Base-by-base conservation (phyloP, 805 yeast genomes). In the Cyberlindnera xishuangbannaensis region DNA sequence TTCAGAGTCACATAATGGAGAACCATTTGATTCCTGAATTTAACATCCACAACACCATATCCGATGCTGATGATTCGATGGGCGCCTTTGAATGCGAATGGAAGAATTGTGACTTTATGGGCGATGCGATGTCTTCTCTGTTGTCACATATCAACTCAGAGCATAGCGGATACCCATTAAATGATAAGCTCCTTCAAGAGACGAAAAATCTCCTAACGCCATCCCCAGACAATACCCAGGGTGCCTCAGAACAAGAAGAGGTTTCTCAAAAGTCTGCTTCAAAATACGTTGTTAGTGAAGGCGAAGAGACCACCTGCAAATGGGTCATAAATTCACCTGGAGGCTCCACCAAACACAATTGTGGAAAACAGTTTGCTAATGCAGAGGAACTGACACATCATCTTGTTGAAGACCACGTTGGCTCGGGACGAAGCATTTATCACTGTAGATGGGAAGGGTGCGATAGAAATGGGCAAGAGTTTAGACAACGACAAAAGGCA, bases 401-500 rank as follows among this genome's bases (percentile, higher is more conserved):
- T 57, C 49, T 92, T 14, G 69, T 76, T 7, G 56, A 62, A 6
- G 67, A 58, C 14, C 98, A 92, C 53, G 64, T 92, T 13, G 82
- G 83, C 2, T 70, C 79, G 8, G 87, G 96, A 2, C 71, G 81
- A 51, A 70, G 81, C 2, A 56, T 61, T 15, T 86, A 88, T 51
- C 55, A 57, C 11, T 92, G 98, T 53, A 49, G 58, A 25, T 92
- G 98, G 98, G 55, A 66, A 8, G 80, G 73, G 3, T 92, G 98
- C 58, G 70, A 69, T 15, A 71, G 96, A 24, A 54, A 59, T 18
- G 69, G 73, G 4, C 67, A 72, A 41, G 69, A 70, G 3, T 92
- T 90, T 51, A 58, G 71, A 8, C 97, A 90, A 55, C 67, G 92
- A 19, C 97, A 90, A 48, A 92, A 90, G 57, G 62, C 87, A 7